Conservation (phyloP, 352 stramenopile genomes). For the Aphanomyces astaci region DNA sequence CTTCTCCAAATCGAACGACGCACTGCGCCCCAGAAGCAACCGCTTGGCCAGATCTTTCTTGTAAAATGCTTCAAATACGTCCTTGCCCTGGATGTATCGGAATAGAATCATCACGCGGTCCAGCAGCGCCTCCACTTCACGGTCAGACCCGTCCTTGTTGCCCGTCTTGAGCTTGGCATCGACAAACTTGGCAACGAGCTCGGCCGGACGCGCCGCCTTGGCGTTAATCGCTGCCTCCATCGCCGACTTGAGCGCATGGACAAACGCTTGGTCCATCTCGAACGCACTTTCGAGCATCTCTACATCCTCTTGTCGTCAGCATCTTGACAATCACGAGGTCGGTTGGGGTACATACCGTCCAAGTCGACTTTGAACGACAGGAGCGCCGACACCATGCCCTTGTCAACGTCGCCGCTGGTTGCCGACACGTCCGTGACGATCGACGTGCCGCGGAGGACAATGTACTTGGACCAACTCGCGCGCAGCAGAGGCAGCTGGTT, state of each 20-base stretch:
- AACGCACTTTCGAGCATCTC: conserved; percentile 56
- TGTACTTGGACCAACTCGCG: conserved; percentile 57
- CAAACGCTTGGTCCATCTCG: conserved; percentile 62
- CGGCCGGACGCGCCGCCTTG: conserved; percentile 71
- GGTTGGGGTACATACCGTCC: conserved; percentile 41
- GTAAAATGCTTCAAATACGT: conserved; percentile 99
- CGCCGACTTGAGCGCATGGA: conserved; percentile 69
- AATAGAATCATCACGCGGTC: conserved; percentile 95
- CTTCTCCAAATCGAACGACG: conserved; percentile 93
- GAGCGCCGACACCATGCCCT: conserved; percentile 85
- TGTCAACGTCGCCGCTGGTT: conserved; percentile 59
- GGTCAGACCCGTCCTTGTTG: conserved; percentile 78
- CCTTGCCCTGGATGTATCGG: conserved; percentile 94
- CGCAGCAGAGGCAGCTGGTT: conserved; percentile 63
- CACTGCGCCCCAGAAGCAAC: conserved; percentile 86
- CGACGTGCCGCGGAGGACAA: conserved; percentile 63
- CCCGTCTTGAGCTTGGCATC: conserved; percentile 82
- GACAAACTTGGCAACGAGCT: conserved; percentile 89
- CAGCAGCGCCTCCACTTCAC: conserved; percentile 80
- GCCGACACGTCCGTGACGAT: conserved; percentile 51
- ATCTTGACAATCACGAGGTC: not conserved
- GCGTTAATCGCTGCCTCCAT: conserved; percentile 89
- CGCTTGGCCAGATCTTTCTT: conserved; percentile 97
- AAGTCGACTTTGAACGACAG: conserved; percentile 79
- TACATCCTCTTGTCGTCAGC: too few relatives aligned